A percentile compares a stretch with the other conserved stretches of the same genome.
These are phyloP conservation scores for Monilinia polystroma DNA, from an alignment of 2,329 filamentous ascomycete genomes.

Conservation along the genomic window DNA sequence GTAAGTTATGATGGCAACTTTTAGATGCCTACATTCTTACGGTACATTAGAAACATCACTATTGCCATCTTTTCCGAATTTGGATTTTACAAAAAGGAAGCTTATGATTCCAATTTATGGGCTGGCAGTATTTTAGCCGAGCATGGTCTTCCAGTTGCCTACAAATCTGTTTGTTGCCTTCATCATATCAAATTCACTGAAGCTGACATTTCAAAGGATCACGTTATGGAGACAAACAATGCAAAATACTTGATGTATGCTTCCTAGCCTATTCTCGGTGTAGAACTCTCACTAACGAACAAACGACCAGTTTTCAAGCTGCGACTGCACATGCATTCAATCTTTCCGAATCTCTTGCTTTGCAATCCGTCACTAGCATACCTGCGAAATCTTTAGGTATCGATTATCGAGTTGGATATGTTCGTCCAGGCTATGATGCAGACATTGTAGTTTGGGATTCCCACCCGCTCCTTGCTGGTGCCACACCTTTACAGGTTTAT, in stretches of 20 bases:
- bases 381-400: slow-evolving; percentile 47
- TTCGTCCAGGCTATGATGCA: slow-evolving; percentile 49
- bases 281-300: neutral
- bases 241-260: slow-evolving; percentile 45
- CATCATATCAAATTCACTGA: neutral
- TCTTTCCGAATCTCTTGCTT: slow-evolving; percentile 44
- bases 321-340: slow-evolving; percentile 46
- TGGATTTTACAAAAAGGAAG: slow-evolving; percentile 46
- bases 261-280: neutral
- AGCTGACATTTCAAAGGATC: slow-evolving; percentile 38
- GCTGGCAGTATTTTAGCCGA: slow-evolving; percentile 45
- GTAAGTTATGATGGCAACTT: slow-evolving; percentile 34
- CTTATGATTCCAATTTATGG: slow-evolving; percentile 45
- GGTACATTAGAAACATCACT: slow-evolving; percentile 42
- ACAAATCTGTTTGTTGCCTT: slow-evolving; percentile 42
- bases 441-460: slow-evolving; percentile 52
- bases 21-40: neutral
- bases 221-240: slow-evolving; percentile 40
- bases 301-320: slow-evolving; percentile 41
- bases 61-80: slow-evolving; percentile 47
- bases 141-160: slow-evolving; percentile 45
- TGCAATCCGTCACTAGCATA: slow-evolving; percentile 48
- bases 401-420: slow-evolving; percentile 47
- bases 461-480: slow-evolving; percentile 48
- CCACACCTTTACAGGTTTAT: slow-evolving; percentile 49